Base-by-base conservation (phyloP, 345 rosid species). In the Leavenworthia alabamica region DNA sequence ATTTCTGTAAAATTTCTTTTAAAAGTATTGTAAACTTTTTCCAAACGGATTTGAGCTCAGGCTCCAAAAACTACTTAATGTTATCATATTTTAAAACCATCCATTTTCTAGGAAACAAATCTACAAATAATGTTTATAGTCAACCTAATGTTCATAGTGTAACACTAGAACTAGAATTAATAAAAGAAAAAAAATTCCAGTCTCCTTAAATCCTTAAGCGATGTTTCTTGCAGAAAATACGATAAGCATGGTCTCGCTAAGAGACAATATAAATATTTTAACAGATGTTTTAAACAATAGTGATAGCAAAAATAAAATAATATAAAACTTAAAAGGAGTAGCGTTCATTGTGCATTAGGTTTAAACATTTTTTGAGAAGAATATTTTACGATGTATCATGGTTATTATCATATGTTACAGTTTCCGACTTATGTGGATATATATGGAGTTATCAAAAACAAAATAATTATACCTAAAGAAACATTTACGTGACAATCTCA, bases 401-500 rank as follows among this genome's bases (percentile, higher is more conserved):
- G 15, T n/a, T 36, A 36, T 36, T 11, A 33, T 10, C 5, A 31
- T 31, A 11, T 3, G 35, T 33, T 26, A 35, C 4, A 4, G 36
- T 32, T 32, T 35, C 6, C 2, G 6, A 7, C 41, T 37, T 37
- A 37, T n/a, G n/a, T n/a, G 7, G 16, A n/a, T 7, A 37, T 37
- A 37, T 37, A n/a, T 5, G 8, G 16, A 2, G n/a, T 37, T n/a
- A 37, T 37, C 16, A n/a, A 37, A 37, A 36, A n/a, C 16, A n/a
- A 36, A 39, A 41, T 1, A 42, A 24, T 42, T 60, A 26, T 12
- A 19, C 52, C 47, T 17, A n/a, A 60, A 32, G 47, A 53, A 33
- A 61, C 35, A 68, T 61, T 68, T 69, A 61, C 73, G 73, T 69
- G 68, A 61, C 68, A 61, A 69, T 69, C 73, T 69, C 73, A 69